A percentile compares a stretch with the other conserved stretches of the same genome.
Conservation (phyloP, 75 land plant species). For the Larix kaempferi region DNA sequence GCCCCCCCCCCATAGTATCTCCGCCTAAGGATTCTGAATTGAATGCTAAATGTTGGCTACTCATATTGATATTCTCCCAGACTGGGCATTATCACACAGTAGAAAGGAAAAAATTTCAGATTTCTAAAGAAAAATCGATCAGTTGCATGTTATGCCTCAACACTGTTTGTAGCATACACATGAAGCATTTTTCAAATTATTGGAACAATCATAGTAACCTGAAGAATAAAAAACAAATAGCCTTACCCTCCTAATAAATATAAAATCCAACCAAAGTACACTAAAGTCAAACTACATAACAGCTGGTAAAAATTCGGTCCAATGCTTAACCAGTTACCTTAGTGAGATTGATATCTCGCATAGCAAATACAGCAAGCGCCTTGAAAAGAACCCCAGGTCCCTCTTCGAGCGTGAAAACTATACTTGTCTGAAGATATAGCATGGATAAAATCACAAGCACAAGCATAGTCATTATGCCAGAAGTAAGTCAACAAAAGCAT, state of each 20-base stretch:
- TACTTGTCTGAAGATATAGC: slow-evolving; percentile 62
- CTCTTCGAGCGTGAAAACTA: slow-evolving; percentile 91
- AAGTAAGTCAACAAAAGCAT: neutral
- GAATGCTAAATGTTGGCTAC: no score
- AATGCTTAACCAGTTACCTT: slow-evolving; percentile 33
- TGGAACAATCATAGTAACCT: no score
- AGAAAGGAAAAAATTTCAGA: no score
- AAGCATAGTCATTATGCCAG: neutral
- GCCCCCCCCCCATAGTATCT: no score
- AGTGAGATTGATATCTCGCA: slow-evolving; percentile 74
- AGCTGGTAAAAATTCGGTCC: neutral
- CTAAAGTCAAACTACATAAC: neutral
- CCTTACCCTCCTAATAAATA: neutral
- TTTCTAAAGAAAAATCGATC: no score
- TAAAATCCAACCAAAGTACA: neutral
- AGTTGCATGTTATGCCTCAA: no score
- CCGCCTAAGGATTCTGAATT: no score
- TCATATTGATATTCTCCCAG: no score
- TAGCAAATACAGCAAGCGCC: slow-evolving; percentile 84
- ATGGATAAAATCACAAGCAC: neutral
- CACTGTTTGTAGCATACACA: no score
- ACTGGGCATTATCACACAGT: no score
- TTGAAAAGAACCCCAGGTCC: slow-evolving; percentile 95
- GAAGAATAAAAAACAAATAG: neutral
- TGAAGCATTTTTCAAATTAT: no score